Conservation (phyloP, 1,139 yeast genomes). For the Debaryomyces singareniensis region DNA sequence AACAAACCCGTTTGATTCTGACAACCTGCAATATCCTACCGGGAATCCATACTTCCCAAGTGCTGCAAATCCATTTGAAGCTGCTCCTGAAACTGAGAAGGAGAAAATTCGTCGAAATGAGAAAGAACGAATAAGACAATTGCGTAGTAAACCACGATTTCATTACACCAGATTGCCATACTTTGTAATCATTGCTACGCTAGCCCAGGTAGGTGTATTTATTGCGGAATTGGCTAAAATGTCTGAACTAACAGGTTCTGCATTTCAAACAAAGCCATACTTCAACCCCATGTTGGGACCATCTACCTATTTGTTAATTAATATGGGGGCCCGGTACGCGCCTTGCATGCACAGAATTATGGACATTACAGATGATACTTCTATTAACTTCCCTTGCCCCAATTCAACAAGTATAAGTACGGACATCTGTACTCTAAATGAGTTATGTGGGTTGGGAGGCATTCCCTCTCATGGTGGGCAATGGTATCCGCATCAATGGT, state of each 20-base stretch:
- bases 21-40: too few relatives aligned
- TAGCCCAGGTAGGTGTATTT: conserved; percentile 54
- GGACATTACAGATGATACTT: conserved; percentile 44
- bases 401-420: conserved; percentile 54
- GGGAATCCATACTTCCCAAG: too few relatives aligned
- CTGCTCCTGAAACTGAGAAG: conserved; percentile 13
- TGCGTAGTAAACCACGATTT: conserved; percentile 29
- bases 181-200: conserved; percentile 40
- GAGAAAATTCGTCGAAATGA: conserved; percentile 18
- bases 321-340: conserved; percentile 66
- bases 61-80: conserved; percentile 12
- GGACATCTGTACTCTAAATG: conserved; percentile 49
- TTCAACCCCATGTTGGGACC: conserved; percentile 83
- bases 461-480: conserved; percentile 22
- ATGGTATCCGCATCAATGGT: conserved; percentile 58
- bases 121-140: conserved; percentile 18
- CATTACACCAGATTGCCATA: conserved; percentile 42
- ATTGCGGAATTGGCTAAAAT: conserved; percentile 60
- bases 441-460: conserved; percentile 61
- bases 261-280: conserved; percentile 64
- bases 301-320: conserved; percentile 58
- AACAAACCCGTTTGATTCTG: too few relatives aligned
- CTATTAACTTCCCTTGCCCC: conserved; percentile 59
- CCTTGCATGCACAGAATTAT: conserved; percentile 62
- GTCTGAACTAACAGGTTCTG: conserved; percentile 58